Base-by-base conservation (phyloP, 2,329 filamentous ascomycete genomes). In the Amauroascus verrucosus region DNA sequence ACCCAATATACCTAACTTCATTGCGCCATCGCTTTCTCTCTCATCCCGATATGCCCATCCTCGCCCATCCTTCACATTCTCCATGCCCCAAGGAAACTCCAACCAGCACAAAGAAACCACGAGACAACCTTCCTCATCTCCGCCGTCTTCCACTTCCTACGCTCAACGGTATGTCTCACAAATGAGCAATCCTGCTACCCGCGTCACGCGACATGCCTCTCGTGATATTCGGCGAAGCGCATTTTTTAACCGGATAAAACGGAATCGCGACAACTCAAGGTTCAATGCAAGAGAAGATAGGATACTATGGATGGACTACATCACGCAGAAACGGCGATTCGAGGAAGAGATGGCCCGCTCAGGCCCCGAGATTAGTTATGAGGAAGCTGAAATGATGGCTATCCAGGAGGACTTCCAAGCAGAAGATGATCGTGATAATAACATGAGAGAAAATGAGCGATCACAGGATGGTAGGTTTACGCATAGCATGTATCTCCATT, bases 281-380 rank as follows among this genome's bases (percentile, higher is more conserved):
- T 70, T 69, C 52, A 66, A 70, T 56, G 63, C 62, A 58, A 69
- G 64, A 58, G 70, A 66, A 58, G 76, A 67, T 61, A 71, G 66
- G 65, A 65, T 69, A 55, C 68, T 66, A 64, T 69, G 62, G 59
- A 70, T 66, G 68, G 72, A 74, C 56, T 65, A 65, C 61, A 60
- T 67, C 53, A 65, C 62, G 51, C 70, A 67, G 60, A 63, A 66
- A 61, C 64, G 63, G 57, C 57, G 58, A 48, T 72, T 71, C 67
- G 65, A 67, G 28, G 69, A 71, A 57, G 56, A 52, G 24, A 71
- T 72, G 69, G 60, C 58, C 45, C 56, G 63, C 35, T 58, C 64
- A 40, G 66, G 64, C 18, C 67, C 57, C 57, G 45, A 56, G 62
- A 38, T 58, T 60, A 45, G 51, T 28, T 45, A 58, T 43, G 55